phyloP scores from a whole-genome alignment of 306 rosid genomes.

The Clitoria ternatea region DNA sequence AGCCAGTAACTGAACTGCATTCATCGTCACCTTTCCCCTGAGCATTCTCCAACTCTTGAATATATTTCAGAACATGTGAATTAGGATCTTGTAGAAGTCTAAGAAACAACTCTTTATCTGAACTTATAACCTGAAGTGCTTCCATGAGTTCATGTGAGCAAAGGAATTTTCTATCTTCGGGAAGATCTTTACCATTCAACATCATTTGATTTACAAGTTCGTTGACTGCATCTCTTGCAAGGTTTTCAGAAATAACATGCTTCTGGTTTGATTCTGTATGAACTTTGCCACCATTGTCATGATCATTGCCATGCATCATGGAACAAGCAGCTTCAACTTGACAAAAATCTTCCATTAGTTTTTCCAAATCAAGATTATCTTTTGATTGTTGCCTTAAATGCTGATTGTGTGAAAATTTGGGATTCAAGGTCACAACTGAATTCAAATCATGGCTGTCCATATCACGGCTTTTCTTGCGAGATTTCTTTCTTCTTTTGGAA shows the following conservation, averaged over 20 bases:
- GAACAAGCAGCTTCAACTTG: conserved; percentile 43
- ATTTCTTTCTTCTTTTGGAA: conserved; percentile 47
- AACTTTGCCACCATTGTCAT: conserved; percentile 41
- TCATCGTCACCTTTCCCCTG: conserved; percentile 35
- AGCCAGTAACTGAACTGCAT: conserved; percentile 34
- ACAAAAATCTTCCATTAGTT: conserved; percentile 70
- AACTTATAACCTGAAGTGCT: conserved; percentile 66
- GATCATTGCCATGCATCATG: conserved; percentile 29
- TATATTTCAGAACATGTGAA: conserved; percentile 55
- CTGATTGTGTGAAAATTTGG: conserved; percentile 39
- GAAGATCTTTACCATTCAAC: conserved; percentile 46
- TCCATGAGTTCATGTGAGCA: conserved; percentile 59
- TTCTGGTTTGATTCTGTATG: conserved; percentile 36
- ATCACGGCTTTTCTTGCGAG: conserved; percentile 61
- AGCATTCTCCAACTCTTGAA: conserved; percentile 57
- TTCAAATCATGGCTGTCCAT: conserved; percentile 45
- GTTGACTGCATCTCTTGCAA: conserved; percentile 53
- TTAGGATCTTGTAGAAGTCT: conserved; percentile 72
- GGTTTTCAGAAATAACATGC: conserved; percentile 50
- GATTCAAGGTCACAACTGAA: conserved; percentile 38
- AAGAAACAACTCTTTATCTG: conserved; percentile 66
- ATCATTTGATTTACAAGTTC: conserved; percentile 55
- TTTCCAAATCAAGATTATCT: conserved; percentile 50
- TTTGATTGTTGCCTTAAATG: conserved; percentile 38
- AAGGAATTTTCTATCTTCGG: conserved; percentile 50